phyloP scores from a whole-genome alignment of 768 basidiomycete genomes.

The Mycena rebaudengoi region DNA sequence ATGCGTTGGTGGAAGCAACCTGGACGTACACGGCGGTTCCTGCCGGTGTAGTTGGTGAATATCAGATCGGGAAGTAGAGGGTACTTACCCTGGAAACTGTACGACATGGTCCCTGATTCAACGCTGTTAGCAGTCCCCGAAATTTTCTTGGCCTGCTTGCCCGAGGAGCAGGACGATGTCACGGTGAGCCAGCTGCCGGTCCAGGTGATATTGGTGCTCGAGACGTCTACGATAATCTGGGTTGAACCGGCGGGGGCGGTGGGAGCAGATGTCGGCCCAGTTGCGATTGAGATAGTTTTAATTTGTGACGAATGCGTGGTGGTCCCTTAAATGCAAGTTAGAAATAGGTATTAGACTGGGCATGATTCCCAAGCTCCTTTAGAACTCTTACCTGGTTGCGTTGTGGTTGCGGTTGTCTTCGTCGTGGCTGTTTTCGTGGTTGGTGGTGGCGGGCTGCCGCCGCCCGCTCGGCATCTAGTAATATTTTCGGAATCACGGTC shows the following conservation, averaged over 20 bases:
- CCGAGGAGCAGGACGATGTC: neutral
- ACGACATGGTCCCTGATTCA: neutral
- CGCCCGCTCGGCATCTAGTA: neutral
- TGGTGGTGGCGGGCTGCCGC: neutral
- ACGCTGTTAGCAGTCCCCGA: neutral
- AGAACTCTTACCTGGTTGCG: neutral
- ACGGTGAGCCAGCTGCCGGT: neutral
- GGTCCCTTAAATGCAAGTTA: neutral
- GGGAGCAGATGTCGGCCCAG: neutral
- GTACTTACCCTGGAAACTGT: neutral
- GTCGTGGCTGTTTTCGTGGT: neutral
- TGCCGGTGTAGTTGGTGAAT: neutral
- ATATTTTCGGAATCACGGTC: neutral
- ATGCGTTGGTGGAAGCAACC: neutral
- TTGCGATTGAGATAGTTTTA: no score
- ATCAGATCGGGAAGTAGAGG: neutral
- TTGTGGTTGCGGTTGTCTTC: no score
- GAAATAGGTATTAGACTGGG: neutral
- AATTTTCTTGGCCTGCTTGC: neutral
- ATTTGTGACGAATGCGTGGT: neutral
- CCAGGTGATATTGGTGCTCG: neutral
- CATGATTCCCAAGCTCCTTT: neutral
- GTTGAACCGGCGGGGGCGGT: neutral
- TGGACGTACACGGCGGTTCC: neutral
- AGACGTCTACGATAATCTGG: neutral